Evolutionary conservation across 31 red algal species (phyloP).

Genomic region (Pterothamnion heteromorphum): DNA sequence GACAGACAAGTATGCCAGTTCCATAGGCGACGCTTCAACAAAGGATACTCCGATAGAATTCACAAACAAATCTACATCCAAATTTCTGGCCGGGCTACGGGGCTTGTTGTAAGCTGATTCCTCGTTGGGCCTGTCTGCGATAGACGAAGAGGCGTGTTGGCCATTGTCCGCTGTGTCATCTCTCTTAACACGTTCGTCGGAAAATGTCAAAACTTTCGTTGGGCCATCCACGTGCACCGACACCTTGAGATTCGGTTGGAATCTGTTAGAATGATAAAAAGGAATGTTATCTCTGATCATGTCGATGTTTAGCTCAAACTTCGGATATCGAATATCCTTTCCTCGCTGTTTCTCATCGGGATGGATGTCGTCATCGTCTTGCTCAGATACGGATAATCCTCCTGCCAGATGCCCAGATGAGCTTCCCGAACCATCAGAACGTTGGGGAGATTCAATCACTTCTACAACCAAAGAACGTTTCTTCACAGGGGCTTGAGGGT

Average conservation of each 20-base stretch:
- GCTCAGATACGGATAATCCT: neutral
- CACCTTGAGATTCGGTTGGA: slow-evolving; percentile 65
- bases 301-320: slow-evolving; percentile 89
- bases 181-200: slow-evolving; percentile 42
- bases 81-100: slow-evolving; percentile 41
- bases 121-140: neutral
- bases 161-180: neutral
- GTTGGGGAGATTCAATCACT: slow-evolving; percentile 58
- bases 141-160: neutral
- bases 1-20: slow-evolving; percentile 80
- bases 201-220: slow-evolving; percentile 96
- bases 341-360: neutral
- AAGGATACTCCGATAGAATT: slow-evolving; percentile 78
- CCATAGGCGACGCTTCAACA: slow-evolving; percentile 65
- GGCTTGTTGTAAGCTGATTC: neutral
- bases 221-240: slow-evolving; percentile 91
- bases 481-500: slow-evolving; percentile 78
- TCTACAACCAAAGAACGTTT: slow-evolving; percentile 73
- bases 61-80: slow-evolving; percentile 81
- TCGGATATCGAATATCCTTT: slow-evolving; percentile 56
- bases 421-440: neutral
- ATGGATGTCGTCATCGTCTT: neutral
- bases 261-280: slow-evolving; percentile 49
- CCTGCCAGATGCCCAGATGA: neutral
- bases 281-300: slow-evolving; percentile 61